Evolutionary conservation across 2,329 filamentous ascomycete species (phyloP).

Genomic region (Gremmenia infestans): DNA sequence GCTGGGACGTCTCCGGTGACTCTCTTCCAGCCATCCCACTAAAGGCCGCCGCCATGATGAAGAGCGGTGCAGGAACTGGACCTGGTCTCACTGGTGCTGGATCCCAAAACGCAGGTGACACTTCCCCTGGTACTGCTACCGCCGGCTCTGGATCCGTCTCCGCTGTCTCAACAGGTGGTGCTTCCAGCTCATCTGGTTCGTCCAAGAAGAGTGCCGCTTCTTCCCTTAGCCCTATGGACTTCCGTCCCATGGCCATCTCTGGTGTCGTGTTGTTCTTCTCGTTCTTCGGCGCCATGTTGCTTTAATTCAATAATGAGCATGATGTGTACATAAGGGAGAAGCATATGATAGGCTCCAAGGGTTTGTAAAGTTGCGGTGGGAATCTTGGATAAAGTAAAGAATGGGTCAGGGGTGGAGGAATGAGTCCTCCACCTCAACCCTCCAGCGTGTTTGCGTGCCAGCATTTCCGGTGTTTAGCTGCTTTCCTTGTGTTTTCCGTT

Average conservation of each 20-base stretch:
- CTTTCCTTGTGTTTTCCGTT: background rate
- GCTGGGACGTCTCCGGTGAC: constrained; percentile 44
- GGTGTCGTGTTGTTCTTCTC: constrained; percentile 3
- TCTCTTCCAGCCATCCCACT: constrained; percentile 44
- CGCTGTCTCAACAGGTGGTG: background rate
- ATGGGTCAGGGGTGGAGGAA: background rate
- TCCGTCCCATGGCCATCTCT: constrained; percentile 3
- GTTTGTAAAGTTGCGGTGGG: background rate
- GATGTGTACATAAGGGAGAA: constrained; percentile 9
- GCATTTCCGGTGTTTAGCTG: background rate
- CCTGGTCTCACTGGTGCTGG: constrained; percentile 32
- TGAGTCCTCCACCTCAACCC: background rate
- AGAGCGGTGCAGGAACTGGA: constrained; percentile 43
- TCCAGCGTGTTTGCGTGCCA: background rate
- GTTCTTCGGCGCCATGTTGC: constrained; percentile 4
- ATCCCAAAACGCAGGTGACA: constrained; percentile 17
- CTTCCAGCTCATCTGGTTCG: background rate
- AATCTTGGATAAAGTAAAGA: background rate
- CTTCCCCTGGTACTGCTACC: constrained; percentile 9
- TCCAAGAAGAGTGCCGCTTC: constrained; percentile 3
- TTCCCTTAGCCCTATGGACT: constrained; percentile 1
- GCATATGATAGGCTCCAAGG: background rate
- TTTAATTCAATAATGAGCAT: constrained; percentile 1
- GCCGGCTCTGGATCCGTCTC: constrained; percentile 13
- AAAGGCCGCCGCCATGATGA: constrained; percentile 39